Evolutionary conservation across 2,329 filamentous ascomycete genomes (phyloP).

Genomic region (Xylaria sp.): DNA sequence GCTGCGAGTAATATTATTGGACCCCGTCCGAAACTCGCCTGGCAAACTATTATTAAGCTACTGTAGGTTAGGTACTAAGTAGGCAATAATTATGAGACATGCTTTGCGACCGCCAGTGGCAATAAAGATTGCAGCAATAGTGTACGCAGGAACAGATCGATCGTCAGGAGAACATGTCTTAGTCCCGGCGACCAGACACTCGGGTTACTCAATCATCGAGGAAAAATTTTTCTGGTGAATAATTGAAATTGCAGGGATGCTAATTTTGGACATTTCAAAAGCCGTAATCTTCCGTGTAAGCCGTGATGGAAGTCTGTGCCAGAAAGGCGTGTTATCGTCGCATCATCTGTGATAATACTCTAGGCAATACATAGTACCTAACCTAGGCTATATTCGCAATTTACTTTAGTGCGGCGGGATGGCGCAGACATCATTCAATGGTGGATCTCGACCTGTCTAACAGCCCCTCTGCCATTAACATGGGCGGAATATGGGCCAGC

Average conservation of each 20-base stretch:
- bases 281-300: conserved; percentile 24
- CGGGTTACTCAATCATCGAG: conserved; percentile 22
- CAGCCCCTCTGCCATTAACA: background rate
- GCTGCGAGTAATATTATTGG: conserved; percentile 25
- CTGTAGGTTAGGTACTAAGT: background rate
- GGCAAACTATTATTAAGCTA: conserved; percentile 1
- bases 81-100: conserved; percentile 15
- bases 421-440: conserved; percentile 22
- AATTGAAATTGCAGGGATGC: conserved; percentile 28
- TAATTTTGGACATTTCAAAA: conserved; percentile 28
- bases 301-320: conserved; percentile 13
- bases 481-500: conserved; percentile 1
- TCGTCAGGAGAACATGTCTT: conserved; percentile 37
- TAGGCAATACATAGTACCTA: background rate
- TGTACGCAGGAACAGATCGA: conserved; percentile 35
- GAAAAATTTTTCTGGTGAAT: conserved; percentile 12
- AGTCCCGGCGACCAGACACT: conserved; percentile 27
- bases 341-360: conserved; percentile 13
- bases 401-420: conserved; percentile 32
- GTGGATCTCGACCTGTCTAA: conserved; percentile 8
- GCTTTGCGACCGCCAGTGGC: conserved; percentile 2
- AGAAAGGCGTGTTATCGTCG: background rate
- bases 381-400: conserved; percentile 27
- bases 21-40: background rate
- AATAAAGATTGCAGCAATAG: conserved; percentile 26